Percentiles rank a stretch among this genome's conserved stretches.
Conservation (phyloP, 805 yeast species). For the Ogataea neopini region DNA sequence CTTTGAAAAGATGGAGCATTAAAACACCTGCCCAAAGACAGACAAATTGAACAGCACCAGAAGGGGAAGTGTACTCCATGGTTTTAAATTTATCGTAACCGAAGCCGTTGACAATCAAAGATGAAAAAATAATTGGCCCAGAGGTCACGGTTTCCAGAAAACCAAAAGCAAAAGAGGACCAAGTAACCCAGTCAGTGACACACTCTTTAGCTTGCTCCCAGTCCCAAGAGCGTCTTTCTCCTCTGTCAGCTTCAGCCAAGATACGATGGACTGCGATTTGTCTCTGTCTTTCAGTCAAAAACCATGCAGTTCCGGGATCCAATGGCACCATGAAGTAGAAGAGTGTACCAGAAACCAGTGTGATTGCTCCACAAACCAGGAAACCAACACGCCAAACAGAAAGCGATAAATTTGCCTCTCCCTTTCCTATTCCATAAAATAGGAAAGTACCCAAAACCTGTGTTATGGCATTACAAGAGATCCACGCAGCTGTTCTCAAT, state of each 20-base stretch:
- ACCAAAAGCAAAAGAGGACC: slow-evolving; percentile 46
- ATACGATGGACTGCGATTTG: slow-evolving; percentile 5
- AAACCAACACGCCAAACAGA: slow-evolving; percentile 52
- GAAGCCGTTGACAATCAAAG: slow-evolving; percentile 31
- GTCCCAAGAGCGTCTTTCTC: slow-evolving; percentile 55
- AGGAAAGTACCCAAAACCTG: slow-evolving; percentile 44
- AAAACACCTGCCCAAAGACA: slow-evolving; percentile 19
- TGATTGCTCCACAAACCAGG: slow-evolving; percentile 54
- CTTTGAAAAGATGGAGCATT: slow-evolving; percentile 24
- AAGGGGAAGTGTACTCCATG: slow-evolving; percentile 30
- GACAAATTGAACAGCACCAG: slow-evolving; percentile 25
- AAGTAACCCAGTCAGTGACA: slow-evolving; percentile 50
- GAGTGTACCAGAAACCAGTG: slow-evolving; percentile 39
- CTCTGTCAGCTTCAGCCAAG: slow-evolving; percentile 26
- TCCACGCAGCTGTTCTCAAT: slow-evolving; percentile 44
- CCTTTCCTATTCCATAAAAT: slow-evolving; percentile 35
- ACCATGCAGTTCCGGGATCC: slow-evolving; percentile 49
- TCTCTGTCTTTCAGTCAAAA: slow-evolving; percentile 40
- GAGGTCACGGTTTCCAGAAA: slow-evolving; percentile 47
- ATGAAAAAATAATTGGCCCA: slow-evolving; percentile 39
- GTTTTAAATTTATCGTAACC: slow-evolving; percentile 34
- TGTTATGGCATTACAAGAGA: slow-evolving; percentile 40
- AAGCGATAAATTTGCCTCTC: slow-evolving; percentile 33
- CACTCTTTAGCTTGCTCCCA: slow-evolving; percentile 57
- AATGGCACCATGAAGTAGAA: slow-evolving; percentile 47